Percentiles rank a stretch among this genome's conserved stretches.
phyloP scores from a whole-genome alignment of 2,329 filamentous ascomycete species.

The Trichoderma gracile region DNA sequence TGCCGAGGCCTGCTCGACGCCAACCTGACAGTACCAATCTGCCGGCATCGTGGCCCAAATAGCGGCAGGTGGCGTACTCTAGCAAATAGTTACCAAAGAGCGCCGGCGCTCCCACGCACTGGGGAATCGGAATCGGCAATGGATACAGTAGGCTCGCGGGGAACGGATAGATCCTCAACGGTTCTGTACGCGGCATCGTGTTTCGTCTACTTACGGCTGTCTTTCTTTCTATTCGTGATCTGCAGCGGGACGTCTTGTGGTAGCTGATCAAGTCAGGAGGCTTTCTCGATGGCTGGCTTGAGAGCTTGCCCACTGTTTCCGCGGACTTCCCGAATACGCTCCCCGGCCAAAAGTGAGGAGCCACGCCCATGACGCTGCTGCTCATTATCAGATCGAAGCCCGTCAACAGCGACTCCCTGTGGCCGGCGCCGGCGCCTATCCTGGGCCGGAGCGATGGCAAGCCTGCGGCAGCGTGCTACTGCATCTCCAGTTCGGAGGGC shows the following conservation, averaged over 20 bases:
- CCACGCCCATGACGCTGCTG: neutral
- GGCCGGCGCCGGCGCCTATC: no score
- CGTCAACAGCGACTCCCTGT: neutral
- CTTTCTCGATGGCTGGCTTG: neutral
- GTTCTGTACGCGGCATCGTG: neutral
- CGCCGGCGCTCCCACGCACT: neutral
- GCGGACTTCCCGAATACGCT: conserved; percentile 19
- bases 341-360: neutral
- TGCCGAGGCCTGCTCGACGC: neutral
- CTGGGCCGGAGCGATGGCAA: neutral
- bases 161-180: neutral
- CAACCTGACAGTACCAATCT: neutral
- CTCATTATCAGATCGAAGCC: neutral
- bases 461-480: neutral
- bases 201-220: neutral
- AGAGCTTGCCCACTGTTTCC: neutral
- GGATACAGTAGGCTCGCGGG: neutral
- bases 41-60: neutral
- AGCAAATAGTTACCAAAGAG: neutral
- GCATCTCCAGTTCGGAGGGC: neutral
- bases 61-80: neutral
- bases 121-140: conserved; percentile 19
- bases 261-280: neutral
- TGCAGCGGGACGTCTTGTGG: neutral
- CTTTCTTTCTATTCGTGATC: neutral